Evolutionary conservation across 1,284 basidiomycete species (phyloP).

Genomic region (Farysia itapuensis): DNA sequence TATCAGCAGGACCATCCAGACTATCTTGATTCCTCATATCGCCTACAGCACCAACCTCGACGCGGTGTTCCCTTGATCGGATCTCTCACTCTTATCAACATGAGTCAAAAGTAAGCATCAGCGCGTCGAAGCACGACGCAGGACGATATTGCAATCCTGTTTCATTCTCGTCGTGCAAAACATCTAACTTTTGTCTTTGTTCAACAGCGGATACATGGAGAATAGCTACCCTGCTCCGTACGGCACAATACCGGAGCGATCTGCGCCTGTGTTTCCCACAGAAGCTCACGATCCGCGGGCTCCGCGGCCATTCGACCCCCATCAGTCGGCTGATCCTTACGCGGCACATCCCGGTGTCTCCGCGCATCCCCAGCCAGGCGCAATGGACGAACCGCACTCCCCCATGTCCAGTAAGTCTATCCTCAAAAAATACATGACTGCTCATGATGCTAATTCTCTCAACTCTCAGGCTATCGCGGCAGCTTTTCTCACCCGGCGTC

Average conservation of each 20-base stretch:
- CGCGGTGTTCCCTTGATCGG: no score
- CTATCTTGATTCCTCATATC: no score
- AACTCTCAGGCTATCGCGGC: conserved; percentile 23
- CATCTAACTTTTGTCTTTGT: no score
- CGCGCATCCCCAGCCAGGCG: conserved; percentile 17
- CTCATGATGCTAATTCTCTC: not conserved
- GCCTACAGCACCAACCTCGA: no score
- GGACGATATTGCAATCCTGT: no score
- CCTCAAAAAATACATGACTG: not conserved
- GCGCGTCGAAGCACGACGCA: no score
- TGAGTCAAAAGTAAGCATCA: no score
- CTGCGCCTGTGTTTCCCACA: conserved; percentile 17
- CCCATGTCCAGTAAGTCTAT: conserved; percentile 28
- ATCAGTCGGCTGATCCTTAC: conserved; percentile 17
- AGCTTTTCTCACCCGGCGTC: conserved; percentile 31
- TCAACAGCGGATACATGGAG: conserved; percentile 33
- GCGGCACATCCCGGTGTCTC: conserved; percentile 3
- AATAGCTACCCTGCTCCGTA: conserved; percentile 23
- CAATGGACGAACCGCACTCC: conserved; percentile 23
- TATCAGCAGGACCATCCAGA: no score
- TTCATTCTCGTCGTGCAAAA: no score
- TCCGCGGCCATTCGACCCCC: conserved; percentile 29
- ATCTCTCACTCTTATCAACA: no score
- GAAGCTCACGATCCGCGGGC: conserved; percentile 35
- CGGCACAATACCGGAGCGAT: conserved; percentile 26